These are phyloP conservation scores for Cucumis variabilis DNA, from an alignment of 331 rosid genomes.

Conservation along the genomic window DNA sequence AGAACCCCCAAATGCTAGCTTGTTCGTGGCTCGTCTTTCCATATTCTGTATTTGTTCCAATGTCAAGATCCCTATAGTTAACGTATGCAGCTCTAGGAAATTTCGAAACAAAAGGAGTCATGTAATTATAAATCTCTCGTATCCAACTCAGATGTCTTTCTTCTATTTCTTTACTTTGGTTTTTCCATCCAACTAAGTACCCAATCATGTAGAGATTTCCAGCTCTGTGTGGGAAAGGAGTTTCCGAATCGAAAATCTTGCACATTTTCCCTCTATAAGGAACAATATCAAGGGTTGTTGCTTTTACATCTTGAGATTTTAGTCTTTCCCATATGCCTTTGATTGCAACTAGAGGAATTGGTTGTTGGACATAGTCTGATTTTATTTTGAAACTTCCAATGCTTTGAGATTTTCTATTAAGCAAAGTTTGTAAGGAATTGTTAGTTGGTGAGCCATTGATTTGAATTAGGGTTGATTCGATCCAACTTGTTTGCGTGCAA, in stretches of 20 bases:
- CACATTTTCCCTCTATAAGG: constrained; percentile 61
- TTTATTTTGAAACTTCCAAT: background rate
- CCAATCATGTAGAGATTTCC: constrained; percentile 48
- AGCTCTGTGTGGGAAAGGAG: constrained; percentile 54
- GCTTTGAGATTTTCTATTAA: background rate
- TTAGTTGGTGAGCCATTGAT: background rate
- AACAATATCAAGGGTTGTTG: background rate
- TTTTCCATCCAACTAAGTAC: constrained; percentile 37
- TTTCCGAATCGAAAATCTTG: constrained; percentile 45
- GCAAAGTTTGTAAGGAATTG: background rate
- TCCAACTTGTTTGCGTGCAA: background rate
- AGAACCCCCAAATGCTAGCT: background rate
- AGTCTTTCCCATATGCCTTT: constrained; percentile 53
- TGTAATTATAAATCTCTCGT: constrained; percentile 44
- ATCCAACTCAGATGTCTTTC: constrained; percentile 52
- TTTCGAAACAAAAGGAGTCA: constrained; percentile 33
- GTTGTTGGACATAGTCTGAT: constrained; percentile 2
- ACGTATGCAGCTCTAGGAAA: background rate
- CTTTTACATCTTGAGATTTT: constrained; percentile 27
- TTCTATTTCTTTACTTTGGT: constrained; percentile 33
- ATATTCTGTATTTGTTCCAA: background rate
- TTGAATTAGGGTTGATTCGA: background rate
- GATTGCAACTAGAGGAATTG: background rate
- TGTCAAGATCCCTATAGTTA: background rate
- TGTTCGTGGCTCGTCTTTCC: background rate